These are phyloP conservation scores for Hanseniaspora vineae DNA, from an alignment of 805 yeast genomes.

Conservation along the genomic window DNA sequence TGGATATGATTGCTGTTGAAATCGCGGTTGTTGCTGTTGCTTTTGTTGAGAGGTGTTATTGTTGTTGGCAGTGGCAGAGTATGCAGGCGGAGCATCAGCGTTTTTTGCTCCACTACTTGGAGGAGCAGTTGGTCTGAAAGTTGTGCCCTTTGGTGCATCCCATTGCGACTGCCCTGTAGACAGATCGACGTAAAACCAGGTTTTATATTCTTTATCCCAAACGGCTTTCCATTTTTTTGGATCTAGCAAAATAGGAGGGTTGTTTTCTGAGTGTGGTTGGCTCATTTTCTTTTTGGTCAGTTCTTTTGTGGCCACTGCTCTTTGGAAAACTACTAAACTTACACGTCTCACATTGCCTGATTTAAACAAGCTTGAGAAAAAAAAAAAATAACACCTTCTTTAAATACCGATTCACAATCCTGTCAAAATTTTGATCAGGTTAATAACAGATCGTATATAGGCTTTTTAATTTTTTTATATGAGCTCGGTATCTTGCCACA, in stretches of 20 bases:
- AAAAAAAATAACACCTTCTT: too few species aligned
- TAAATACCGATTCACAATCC: too few species aligned
- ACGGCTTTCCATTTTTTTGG: constrained; percentile 66
- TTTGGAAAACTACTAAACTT: too few species aligned
- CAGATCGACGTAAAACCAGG: constrained; percentile 74
- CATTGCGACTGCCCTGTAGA: constrained; percentile 71
- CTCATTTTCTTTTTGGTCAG: background rate
- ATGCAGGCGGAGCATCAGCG: constrained; percentile 30
- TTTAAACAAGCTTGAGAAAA: too few species aligned
- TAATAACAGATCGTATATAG: too few species aligned
- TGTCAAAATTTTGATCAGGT: too few species aligned
- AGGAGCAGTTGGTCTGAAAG: constrained; percentile 20
- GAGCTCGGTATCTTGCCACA: too few species aligned
- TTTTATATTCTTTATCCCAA: constrained; percentile 53
- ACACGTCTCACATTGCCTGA: too few species aligned
- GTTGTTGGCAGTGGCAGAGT: constrained; percentile 6
- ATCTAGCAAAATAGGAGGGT: constrained; percentile 41
- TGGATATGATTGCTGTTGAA: constrained; percentile 4
- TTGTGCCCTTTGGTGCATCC: constrained; percentile 66
- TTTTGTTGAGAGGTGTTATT: constrained; percentile 9
- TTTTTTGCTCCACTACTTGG: constrained; percentile 9
- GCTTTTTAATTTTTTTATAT: too few species aligned
- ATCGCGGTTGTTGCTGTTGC: constrained; percentile 6
- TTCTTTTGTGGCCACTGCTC: too few species aligned
- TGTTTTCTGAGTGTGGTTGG: constrained; percentile 10